A percentile compares a stretch with the other conserved stretches of the same genome.
These are phyloP conservation scores for Persicaria tinctoria DNA, from an alignment of 148 eudicot species.

Conservation along the genomic window DNA sequence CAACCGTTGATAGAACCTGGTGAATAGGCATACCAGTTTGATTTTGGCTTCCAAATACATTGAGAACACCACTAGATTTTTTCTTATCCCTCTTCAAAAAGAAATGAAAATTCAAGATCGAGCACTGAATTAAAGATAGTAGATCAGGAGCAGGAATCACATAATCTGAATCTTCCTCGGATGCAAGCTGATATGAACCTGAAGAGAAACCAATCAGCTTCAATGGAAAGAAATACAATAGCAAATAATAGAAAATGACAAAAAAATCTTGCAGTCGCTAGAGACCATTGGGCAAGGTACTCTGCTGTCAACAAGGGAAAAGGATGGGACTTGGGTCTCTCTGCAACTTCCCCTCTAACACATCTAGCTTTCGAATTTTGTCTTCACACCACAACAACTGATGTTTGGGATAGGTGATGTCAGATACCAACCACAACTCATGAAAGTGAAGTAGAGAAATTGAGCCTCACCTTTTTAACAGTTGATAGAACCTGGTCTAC, in stretches of 20 bases:
- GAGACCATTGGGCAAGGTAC: neutral
- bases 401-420: neutral
- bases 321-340: conserved; percentile 88
- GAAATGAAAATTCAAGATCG: conserved; percentile 62
- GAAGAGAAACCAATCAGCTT: conserved; percentile 4
- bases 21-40: conserved; percentile 68
- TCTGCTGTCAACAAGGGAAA: conserved; percentile 54
- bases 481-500: conserved; percentile 57
- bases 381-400: conserved; percentile 94
- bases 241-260: neutral
- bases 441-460: neutral
- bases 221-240: neutral
- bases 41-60: conserved; percentile 64
- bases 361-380: conserved; percentile 62
- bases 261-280: neutral
- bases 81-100: conserved; percentile 87
- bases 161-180: conserved; percentile 41
- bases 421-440: neutral
- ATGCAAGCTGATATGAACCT: conserved; percentile 39
- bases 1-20: conserved; percentile 66
- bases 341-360: conserved; percentile 58
- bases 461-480: conserved; percentile 55
- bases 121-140: conserved; percentile 48
- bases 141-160: conserved; percentile 65
- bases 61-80: conserved; percentile 48